Conservation (phyloP, 257 asterid species). For the Haberlea rhodopensis region DNA sequence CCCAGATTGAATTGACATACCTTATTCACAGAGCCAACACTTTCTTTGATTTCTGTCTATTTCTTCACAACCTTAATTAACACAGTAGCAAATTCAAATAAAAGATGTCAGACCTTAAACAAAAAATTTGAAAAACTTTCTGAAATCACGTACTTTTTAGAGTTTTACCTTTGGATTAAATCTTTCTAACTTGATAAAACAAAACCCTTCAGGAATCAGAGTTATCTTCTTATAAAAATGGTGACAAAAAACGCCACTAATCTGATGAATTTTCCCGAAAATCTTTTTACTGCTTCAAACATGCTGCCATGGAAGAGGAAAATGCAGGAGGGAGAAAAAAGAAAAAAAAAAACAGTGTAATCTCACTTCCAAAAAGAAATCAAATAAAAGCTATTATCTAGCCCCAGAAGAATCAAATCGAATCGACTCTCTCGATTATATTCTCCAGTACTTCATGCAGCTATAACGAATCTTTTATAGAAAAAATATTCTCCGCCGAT, state of each 20-base stretch:
- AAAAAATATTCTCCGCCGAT: neutral
- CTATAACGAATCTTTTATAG: neutral
- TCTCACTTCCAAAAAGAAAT: no score
- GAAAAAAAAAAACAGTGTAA: neutral
- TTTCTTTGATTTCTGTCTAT: neutral
- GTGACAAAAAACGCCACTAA: no score
- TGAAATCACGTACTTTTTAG: neutral
- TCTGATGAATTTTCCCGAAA: no score
- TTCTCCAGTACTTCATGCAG: neutral
- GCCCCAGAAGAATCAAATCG: neutral
- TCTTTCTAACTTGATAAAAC: no score
- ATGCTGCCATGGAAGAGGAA: neutral
- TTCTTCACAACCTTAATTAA: neutral
- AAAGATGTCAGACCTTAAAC: neutral
- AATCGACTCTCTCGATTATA: neutral
- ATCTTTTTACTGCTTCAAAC: neutral
- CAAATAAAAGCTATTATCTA: neutral
- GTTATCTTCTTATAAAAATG: no score
- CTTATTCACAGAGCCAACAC: neutral
- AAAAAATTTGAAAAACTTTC: neutral
- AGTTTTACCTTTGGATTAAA: neutral
- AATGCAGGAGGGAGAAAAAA: neutral
- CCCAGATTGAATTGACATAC: neutral
- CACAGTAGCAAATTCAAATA: neutral
- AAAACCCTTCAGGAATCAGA: no score